Percentiles rank a stretch among this genome's conserved stretches.
Evolutionary conservation across 306 rosid species (phyloP).

Genomic region (Lithocarpus polystachyus): DNA sequence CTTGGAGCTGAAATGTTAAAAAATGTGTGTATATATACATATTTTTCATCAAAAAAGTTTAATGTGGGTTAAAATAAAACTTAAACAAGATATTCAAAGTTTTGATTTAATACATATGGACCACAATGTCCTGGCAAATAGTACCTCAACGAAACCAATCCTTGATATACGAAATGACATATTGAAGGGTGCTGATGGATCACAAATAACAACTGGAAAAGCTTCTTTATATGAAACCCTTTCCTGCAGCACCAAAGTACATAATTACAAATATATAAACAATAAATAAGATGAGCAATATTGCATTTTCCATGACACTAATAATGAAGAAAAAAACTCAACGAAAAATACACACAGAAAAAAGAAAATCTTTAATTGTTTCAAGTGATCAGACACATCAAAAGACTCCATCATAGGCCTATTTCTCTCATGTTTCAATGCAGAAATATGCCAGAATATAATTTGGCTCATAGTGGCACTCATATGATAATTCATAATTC

Average conservation of each 20-base stretch:
- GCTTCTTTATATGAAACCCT: constrained; percentile 56
- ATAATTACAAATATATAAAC: constrained; percentile 15
- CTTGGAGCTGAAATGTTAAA: constrained; percentile 61
- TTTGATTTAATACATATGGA: background rate
- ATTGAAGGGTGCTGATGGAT: constrained; percentile 58
- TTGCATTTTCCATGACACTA: constrained; percentile 9
- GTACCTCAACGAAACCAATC: constrained; percentile 70
- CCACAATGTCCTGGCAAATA: constrained; percentile 3
- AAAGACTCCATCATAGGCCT: background rate
- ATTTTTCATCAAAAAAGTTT: constrained; percentile 1
- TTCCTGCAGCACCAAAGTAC: constrained; percentile 50
- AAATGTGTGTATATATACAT: background rate
- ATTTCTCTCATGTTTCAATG: too few species aligned
- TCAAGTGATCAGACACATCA: constrained; percentile 7
- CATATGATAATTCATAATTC: background rate
- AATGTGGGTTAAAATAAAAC: background rate
- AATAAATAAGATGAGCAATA: constrained; percentile 6
- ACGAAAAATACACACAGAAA: background rate
- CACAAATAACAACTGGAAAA: constrained; percentile 65
- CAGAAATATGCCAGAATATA: background rate
- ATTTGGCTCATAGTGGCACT: background rate
- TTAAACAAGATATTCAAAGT: background rate
- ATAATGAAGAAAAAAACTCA: background rate
- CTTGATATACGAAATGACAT: constrained; percentile 69
- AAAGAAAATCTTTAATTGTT: background rate